Evolutionary conservation across 352 stramenopile genomes (phyloP).

Genomic region (Peronosclerospora sorghi): DNA sequence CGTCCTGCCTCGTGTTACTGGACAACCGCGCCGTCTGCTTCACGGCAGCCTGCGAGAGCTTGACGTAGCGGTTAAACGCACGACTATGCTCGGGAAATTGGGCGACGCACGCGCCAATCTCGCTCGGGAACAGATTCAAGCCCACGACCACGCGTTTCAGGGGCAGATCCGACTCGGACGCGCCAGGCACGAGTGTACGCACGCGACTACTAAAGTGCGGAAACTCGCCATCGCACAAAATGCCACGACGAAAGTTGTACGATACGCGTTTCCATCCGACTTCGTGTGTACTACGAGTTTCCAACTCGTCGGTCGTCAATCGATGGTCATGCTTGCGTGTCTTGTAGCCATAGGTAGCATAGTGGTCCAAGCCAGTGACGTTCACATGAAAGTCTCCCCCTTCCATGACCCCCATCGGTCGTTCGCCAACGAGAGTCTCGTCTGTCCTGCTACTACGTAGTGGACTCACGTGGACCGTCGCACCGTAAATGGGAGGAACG

Average conservation of each 20-base stretch:
- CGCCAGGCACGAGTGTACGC: constrained; percentile 20
- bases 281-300: constrained; percentile 18
- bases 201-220: constrained; percentile 59
- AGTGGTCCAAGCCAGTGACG: constrained; percentile 35
- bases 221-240: constrained; percentile 59
- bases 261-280: constrained; percentile 29
- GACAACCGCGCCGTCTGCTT: constrained; percentile 30
- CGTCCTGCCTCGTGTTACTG: constrained; percentile 5
- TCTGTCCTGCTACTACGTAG: constrained; percentile 12
- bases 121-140: constrained; percentile 63
- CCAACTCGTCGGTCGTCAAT: constrained; percentile 39
- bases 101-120: constrained; percentile 47
- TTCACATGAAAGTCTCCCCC: constrained; percentile 59
- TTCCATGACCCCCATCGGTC: constrained; percentile 16
- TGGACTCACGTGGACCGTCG: constrained; percentile 63
- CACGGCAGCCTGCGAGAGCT: constrained; percentile 47
- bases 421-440: not conserved
- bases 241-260: constrained; percentile 48
- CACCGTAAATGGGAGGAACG: constrained; percentile 58
- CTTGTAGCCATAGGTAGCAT: constrained; percentile 57
- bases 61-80: constrained; percentile 67
- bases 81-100: constrained; percentile 55
- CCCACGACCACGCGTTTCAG: constrained; percentile 61
- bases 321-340: constrained; percentile 27
- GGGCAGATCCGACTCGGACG: constrained; percentile 2